phyloP scores from a whole-genome alignment of 2,329 filamentous ascomycete genomes.

The Ascochyta lentis region DNA sequence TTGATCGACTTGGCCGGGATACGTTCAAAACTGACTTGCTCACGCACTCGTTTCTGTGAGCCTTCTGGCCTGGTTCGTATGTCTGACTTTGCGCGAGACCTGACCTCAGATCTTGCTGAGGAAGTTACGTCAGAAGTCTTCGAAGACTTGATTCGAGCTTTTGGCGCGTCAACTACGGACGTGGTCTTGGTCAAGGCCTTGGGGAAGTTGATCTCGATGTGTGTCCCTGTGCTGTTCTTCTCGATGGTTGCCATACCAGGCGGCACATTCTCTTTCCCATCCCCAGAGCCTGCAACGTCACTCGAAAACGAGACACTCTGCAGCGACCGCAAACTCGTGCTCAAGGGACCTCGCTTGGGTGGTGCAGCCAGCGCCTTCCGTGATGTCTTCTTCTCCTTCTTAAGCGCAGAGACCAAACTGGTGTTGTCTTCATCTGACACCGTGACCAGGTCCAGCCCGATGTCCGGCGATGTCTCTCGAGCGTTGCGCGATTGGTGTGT shows the following conservation, averaged over 20 bases:
- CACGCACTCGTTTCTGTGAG: conserved; percentile 43
- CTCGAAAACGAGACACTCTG: conserved; percentile 52
- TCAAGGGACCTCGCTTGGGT: conserved; percentile 59
- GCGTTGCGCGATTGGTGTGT: conserved; percentile 33
- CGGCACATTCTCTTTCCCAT: conserved; percentile 69
- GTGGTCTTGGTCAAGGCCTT: conserved; percentile 36
- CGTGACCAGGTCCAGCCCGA: conserved; percentile 48
- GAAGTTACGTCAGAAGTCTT: conserved; percentile 26
- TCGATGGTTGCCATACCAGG: conserved; percentile 52
- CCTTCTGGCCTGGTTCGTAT: conserved; percentile 35
- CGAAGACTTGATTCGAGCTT: conserved; percentile 23
- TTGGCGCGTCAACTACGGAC: conserved; percentile 19
- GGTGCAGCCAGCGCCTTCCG: conserved; percentile 54
- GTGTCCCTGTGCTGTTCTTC: conserved; percentile 33
- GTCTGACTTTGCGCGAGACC: conserved; percentile 25
- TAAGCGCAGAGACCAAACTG: conserved; percentile 37
- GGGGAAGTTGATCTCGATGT: conserved; percentile 42
- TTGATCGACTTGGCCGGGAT: conserved; percentile 47
- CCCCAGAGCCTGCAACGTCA: conserved; percentile 61
- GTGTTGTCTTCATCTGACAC: conserved; percentile 49
- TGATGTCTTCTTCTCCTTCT: conserved; percentile 43
- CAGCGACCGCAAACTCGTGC: conserved; percentile 46
- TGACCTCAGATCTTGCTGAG: conserved; percentile 11
- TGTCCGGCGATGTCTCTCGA: conserved; percentile 45
- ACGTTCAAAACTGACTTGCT: conserved; percentile 39